phyloP scores from a whole-genome alignment of 345 rosid genomes.

The Viola odorata region DNA sequence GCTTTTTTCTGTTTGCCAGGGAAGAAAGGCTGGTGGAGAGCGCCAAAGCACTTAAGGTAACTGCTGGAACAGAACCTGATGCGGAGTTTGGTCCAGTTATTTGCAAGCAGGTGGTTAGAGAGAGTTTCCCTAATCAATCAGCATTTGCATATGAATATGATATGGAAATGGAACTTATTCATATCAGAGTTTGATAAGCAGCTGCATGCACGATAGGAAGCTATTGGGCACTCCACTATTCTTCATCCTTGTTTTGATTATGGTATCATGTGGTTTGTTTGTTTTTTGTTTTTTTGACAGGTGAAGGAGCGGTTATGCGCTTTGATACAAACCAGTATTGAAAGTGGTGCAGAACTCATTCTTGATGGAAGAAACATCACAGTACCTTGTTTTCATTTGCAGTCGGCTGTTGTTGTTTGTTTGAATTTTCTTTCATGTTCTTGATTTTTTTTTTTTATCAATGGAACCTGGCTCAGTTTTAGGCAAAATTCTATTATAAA shows the following conservation, averaged over 20 bases:
- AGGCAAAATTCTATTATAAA: too few species aligned
- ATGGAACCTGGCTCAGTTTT: too few species aligned
- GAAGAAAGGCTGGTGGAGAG: constrained; percentile 47
- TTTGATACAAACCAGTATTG: constrained; percentile 43
- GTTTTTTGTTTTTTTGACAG: constrained; percentile 28
- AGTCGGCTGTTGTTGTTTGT: neutral
- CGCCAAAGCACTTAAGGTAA: constrained; percentile 45
- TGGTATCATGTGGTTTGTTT: neutral
- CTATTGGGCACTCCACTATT: neutral
- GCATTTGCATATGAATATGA: neutral
- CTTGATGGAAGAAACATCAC: constrained; percentile 57
- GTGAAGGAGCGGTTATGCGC: constrained; percentile 38
- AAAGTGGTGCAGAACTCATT: constrained; percentile 48
- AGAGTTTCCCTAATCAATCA: neutral
- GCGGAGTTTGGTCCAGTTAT: constrained; percentile 62
- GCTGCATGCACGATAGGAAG: neutral
- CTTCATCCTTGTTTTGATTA: neutral
- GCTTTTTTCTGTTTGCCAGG: constrained; percentile 36
- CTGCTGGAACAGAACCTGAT: constrained; percentile 48
- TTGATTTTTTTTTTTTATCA: neutral
- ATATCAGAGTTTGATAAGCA: neutral
- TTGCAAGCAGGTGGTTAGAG: constrained; percentile 47
- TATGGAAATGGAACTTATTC: neutral
- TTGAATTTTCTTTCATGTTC: neutral
- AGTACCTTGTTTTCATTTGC: constrained; percentile 29